A percentile compares a stretch with the other conserved stretches of the same genome.
phyloP scores from a whole-genome alignment of 345 rosid genomes.

The Euphorbia pulcherrima region DNA sequence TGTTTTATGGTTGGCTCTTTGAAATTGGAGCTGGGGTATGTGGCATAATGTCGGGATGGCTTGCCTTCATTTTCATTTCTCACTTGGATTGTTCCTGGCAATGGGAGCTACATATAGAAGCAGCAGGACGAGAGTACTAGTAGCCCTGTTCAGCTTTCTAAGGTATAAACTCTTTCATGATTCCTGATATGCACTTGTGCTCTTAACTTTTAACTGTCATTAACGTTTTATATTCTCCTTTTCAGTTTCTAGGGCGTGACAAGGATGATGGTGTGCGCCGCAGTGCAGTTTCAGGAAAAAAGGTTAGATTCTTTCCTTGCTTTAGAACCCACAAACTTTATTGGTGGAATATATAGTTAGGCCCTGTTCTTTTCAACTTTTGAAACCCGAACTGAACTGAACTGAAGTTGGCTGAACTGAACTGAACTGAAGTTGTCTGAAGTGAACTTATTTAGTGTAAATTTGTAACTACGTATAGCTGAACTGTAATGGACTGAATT shows the following conservation, averaged over 20 bases:
- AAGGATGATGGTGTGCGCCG: constrained; percentile 79
- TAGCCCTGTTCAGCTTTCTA: constrained; percentile 89
- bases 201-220: not conserved
- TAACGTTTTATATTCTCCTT: constrained; percentile 1
- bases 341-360: not conserved
- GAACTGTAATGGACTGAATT: too few species aligned
- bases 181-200: not conserved
- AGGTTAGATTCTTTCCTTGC: constrained; percentile 39
- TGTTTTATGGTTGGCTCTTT: constrained; percentile 71
- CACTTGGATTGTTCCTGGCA: constrained; percentile 60
- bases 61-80: constrained; percentile 55
- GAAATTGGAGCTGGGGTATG: constrained; percentile 93
- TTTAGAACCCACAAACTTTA: not conserved
- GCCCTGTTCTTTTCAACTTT: too few species aligned
- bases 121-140: constrained; percentile 65
- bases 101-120: constrained; percentile 73
- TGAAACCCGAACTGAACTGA: too few species aligned
- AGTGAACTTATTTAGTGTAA: too few species aligned
- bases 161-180: constrained; percentile 41
- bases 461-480: too few species aligned
- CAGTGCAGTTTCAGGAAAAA: constrained; percentile 97
- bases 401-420: too few species aligned
- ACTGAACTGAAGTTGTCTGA: too few species aligned
- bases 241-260: constrained; percentile 72
- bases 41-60: constrained; percentile 64